Evolutionary conservation across 2,329 filamentous ascomycete genomes (phyloP).

Genomic region (Neonectria ditissima): DNA sequence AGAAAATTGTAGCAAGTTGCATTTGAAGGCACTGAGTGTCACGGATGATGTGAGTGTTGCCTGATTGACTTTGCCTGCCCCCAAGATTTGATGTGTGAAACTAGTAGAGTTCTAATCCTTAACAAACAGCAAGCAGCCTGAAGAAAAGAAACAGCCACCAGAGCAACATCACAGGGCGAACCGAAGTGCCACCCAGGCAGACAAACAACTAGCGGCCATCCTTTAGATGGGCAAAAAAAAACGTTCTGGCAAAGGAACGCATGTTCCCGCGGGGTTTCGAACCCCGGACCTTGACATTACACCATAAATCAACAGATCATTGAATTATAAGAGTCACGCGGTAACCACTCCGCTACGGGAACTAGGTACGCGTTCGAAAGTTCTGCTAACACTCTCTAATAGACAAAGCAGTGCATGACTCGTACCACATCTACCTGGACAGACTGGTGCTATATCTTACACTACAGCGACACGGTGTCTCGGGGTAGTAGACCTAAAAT

Average conservation of each 20-base stretch:
- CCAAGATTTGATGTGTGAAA: neutral
- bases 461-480: neutral
- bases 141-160: neutral
- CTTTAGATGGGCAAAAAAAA: neutral
- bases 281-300: conserved; percentile 46
- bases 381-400: neutral
- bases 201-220: neutral
- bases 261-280: conserved; percentile 46
- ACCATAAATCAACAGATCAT: conserved; percentile 37
- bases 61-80: neutral
- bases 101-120: neutral
- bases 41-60: neutral
- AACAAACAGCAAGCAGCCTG: neutral
- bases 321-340: conserved; percentile 46
- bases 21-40: neutral
- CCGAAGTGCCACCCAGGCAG: neutral
- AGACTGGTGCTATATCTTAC: neutral
- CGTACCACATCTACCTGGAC: neutral
- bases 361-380: conserved; percentile 18
- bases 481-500: neutral
- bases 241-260: conserved; percentile 1
- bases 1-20: conserved; percentile 15
- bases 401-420: neutral
- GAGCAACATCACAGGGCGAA: neutral
- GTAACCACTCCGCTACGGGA: conserved; percentile 48